Conservation (phyloP, 352 stramenopile species). For the Plasmopara viticola region DNA sequence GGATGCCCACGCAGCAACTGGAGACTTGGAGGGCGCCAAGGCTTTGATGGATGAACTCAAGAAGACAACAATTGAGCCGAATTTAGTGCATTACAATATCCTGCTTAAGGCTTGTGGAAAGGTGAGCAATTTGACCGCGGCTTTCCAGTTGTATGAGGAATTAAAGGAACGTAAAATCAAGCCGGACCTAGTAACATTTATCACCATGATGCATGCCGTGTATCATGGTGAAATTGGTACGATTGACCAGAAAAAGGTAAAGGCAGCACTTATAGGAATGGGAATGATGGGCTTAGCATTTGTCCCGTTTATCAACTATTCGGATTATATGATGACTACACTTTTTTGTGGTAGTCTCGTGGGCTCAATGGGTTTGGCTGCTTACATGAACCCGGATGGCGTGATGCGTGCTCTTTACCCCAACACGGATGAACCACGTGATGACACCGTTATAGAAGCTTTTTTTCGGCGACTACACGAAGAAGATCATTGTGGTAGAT, state of each 20-base stretch:
- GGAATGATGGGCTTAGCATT: constrained; percentile 47
- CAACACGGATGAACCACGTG: constrained; percentile 61
- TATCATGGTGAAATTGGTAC: constrained; percentile 68
- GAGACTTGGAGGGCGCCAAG: constrained; percentile 48
- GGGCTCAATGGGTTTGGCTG: constrained; percentile 72
- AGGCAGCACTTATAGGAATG: constrained; percentile 50
- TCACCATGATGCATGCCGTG: constrained; percentile 85
- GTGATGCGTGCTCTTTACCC: constrained; percentile 76
- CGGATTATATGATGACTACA: constrained; percentile 66
- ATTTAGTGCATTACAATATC: constrained; percentile 79
- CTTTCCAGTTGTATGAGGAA: constrained; percentile 80
- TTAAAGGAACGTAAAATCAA: constrained; percentile 73
- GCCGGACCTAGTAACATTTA: constrained; percentile 73
- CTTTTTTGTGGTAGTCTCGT: constrained; percentile 71
- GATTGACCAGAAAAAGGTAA: constrained; percentile 67
- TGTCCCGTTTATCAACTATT: constrained; percentile 65
- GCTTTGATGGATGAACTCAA: constrained; percentile 55
- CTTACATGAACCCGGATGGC: constrained; percentile 82
- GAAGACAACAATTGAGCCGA: constrained; percentile 23
- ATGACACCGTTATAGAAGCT: constrained; percentile 64
- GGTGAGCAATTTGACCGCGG: constrained; percentile 52
- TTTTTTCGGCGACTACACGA: constrained; percentile 81
- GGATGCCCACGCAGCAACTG: constrained; percentile 52
- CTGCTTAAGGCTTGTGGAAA: constrained; percentile 73
- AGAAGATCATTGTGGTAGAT: constrained; percentile 75